Evolutionary conservation across 495 filamentous ascomycete species (phyloP).

Genomic region (Penicillium fimorum): DNA sequence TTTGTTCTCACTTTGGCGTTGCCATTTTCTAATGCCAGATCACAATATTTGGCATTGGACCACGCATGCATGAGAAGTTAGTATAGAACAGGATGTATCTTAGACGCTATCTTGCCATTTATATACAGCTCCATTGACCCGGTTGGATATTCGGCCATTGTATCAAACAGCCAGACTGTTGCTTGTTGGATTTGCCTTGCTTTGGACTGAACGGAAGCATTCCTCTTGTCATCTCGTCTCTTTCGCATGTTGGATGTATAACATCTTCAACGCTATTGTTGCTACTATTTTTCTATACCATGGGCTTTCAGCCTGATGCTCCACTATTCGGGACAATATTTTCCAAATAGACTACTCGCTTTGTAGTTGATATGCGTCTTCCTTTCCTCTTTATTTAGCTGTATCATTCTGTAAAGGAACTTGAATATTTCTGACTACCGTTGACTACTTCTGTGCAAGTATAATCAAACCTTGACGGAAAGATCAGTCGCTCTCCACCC

Average conservation of each 20-base stretch:
- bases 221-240: background rate
- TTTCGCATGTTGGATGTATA: slow-evolving; percentile 3
- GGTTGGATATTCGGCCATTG: background rate
- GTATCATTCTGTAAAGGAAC: background rate
- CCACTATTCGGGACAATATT: background rate
- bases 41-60: background rate
- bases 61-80: slow-evolving; percentile 4
- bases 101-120: background rate
- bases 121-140: background rate
- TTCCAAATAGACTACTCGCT: background rate
- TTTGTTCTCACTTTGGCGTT: slow-evolving; percentile 3
- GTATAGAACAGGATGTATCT: background rate
- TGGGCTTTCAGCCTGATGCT: background rate
- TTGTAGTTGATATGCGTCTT: background rate
- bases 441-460: background rate
- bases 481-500: background rate
- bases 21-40: background rate
- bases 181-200: background rate
- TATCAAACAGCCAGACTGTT: background rate
- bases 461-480: background rate
- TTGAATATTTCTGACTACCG: too few relatives aligned
- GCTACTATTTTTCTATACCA: slow-evolving; percentile 3
- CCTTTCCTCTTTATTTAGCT: background rate
- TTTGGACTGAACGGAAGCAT: background rate
- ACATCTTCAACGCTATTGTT: background rate